Percentiles rank a stretch among this genome's conserved stretches.
phyloP scores from a whole-genome alignment of 108 stramenopile genomes.

The Seminavis robusta region DNA sequence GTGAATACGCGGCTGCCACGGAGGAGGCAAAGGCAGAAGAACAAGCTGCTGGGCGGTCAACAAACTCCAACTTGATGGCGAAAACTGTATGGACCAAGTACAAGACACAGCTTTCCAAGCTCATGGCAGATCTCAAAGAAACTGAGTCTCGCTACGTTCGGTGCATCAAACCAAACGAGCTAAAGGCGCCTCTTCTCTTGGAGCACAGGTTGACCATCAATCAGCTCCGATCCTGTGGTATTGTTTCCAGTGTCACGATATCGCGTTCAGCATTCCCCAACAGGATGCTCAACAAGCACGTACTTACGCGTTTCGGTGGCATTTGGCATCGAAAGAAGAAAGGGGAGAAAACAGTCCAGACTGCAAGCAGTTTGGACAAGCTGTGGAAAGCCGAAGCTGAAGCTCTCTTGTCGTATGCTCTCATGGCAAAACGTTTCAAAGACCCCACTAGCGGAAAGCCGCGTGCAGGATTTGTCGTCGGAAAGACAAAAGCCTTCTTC shows the following conservation, averaged over 20 bases:
- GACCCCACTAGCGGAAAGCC: slow-evolving; percentile 26
- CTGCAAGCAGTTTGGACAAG: background rate
- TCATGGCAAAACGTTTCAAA: slow-evolving; percentile 8
- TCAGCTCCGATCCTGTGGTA: too few species aligned
- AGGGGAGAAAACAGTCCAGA: too few species aligned
- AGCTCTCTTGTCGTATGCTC: slow-evolving; percentile 5
- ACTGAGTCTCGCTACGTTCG: slow-evolving; percentile 81
- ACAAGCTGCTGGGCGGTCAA: slow-evolving; percentile 29
- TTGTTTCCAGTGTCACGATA: slow-evolving; percentile 93
- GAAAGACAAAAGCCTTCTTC: slow-evolving; percentile 82
- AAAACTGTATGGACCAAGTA: slow-evolving; percentile 68
- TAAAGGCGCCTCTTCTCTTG: too few species aligned
- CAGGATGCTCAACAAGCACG: slow-evolving; percentile 77
- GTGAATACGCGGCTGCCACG: slow-evolving; percentile 39
- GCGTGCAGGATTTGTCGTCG: slow-evolving; percentile 57
- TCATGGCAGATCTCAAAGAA: slow-evolving; percentile 57
- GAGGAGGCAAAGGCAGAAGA: slow-evolving; percentile 7
- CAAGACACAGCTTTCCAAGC: slow-evolving; percentile 43
- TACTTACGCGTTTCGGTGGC: slow-evolving; percentile 80
- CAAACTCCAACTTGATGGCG: too few species aligned
- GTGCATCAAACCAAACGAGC: slow-evolving; percentile 90
- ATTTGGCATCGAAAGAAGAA: slow-evolving; percentile 37
- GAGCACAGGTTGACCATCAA: too few species aligned
- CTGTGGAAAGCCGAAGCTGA: background rate
- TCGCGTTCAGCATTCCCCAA: slow-evolving; percentile 96